Evolutionary conservation across 2,329 filamentous ascomycete species (phyloP).

Genomic region (Coleophoma eucalyptorum): DNA sequence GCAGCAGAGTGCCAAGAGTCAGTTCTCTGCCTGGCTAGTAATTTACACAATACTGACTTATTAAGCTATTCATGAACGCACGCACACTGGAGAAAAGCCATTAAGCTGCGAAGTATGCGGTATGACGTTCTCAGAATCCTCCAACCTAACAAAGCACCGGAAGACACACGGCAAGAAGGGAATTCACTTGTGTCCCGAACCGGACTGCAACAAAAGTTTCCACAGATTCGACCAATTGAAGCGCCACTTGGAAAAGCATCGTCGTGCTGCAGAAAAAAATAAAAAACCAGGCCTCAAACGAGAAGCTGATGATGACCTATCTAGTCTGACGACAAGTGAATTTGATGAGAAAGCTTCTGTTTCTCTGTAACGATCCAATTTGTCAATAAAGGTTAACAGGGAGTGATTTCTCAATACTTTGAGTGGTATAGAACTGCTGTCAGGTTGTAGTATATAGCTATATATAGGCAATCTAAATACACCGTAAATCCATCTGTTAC

Average conservation of each 20-base stretch:
- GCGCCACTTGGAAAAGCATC: conserved; percentile 41
- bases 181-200: conserved; percentile 41
- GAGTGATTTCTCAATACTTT: no score
- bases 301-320: background rate
- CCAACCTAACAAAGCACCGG: conserved; percentile 62
- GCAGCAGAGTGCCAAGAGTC: conserved; percentile 64
- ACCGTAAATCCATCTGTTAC: no score
- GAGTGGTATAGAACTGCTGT: no score
- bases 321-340: background rate
- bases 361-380: no score
- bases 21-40: conserved; percentile 18
- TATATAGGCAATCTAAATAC: no score
- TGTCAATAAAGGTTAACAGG: no score
- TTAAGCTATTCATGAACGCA: conserved; percentile 62
- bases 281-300: background rate
- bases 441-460: no score
- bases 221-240: conserved; percentile 57
- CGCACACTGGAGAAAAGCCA: conserved; percentile 63
- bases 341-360: background rate
- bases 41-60: background rate
- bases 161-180: conserved; percentile 55
- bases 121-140: conserved; percentile 60
- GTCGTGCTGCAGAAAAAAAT: conserved; percentile 7
- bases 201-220: conserved; percentile 53
- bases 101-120: conserved; percentile 54